Conservation (phyloP, 441 rosid species). For the Dalechampia spathulata region DNA sequence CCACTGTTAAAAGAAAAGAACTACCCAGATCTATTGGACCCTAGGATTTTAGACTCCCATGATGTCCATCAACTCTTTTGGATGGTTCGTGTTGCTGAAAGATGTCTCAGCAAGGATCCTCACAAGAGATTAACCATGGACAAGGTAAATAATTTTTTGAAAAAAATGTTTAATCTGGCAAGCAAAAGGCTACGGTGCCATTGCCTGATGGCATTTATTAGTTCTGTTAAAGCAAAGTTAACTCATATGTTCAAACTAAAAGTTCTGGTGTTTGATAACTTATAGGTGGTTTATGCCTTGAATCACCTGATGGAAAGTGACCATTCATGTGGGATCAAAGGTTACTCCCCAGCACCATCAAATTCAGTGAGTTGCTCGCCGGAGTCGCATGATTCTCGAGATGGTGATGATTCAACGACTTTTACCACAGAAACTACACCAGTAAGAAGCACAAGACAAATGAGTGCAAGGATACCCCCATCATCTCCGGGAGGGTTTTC, state of each 20-base stretch:
- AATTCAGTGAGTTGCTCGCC: conserved; percentile 27
- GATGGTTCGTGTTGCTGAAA: conserved; percentile 52
- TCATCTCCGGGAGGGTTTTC: conserved; percentile 21
- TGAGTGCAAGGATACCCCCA: conserved; percentile 11
- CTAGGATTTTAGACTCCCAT: conserved; percentile 32
- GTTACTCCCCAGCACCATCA: conserved; percentile 33
- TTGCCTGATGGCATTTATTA: not conserved
- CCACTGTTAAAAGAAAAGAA: conserved; percentile 41
- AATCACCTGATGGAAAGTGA: conserved; percentile 29
- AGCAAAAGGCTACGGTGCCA: not conserved
- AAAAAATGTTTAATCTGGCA: not conserved
- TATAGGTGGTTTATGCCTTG: conserved; percentile 46
- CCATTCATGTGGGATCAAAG: conserved; percentile 18
- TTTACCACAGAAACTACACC: conserved; percentile 15
- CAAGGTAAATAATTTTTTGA: conserved; percentile 11
- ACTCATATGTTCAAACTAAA: not conserved
- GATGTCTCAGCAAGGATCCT: conserved; percentile 43
- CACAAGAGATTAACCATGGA: conserved; percentile 36
- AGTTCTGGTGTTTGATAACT: not conserved
- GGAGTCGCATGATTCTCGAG: conserved; percentile 24
- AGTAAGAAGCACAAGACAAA: conserved; percentile 3
- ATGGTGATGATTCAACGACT: conserved; percentile 15
- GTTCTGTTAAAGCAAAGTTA: too few relatives aligned
- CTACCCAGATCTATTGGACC: conserved; percentile 45
- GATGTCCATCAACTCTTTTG: conserved; percentile 50